Evolutionary conservation across 139 green algal genomes (phyloP), one percentile per base, ranked within the genome.

Genomic region (Chlorella sp.): DNA sequence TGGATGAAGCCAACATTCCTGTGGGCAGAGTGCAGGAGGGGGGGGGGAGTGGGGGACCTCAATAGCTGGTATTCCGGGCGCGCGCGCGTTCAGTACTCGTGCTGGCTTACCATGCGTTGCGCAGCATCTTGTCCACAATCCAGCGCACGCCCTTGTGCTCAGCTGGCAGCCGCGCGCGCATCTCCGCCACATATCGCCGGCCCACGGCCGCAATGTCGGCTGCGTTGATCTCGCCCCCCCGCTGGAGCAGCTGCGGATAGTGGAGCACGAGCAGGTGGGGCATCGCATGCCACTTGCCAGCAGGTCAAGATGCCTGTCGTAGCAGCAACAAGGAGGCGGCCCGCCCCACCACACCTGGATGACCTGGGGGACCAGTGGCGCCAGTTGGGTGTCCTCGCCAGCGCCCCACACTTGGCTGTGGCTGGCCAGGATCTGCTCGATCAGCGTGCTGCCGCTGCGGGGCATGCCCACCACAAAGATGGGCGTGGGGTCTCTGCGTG

Each of bases 101-200:
- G n/a, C n/a, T n/a, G 9, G 2, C 53, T 58, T 59, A 76, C 84
- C 82, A 93, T 40, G 84, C 48, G 84, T 94, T 94, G 43, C 86
- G 87, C 77, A 95, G 88, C 90, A 94, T 94, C 82, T 95, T 95
- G 84, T 95, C 91, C 41, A 95, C 90, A 11, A 93, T 83, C 23
- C 83, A 51, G 15, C 41, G 29, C 5, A 45, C 36, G 15, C 11
- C 56, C 33, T 6, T n/a, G 21, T 41, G 27, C 21, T 72, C 48
- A 5, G 62, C 7, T 19, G 79, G 77, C 55, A 80, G 4, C 27
- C 70, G 51, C 25, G 8, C 60, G 23, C 43, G 42, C 85, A 90
- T 87, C 33, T 74, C 46, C 3, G 62, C 63, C 45, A 84, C 35
- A 60, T 90, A 90, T 9, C 42, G 50, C n/a, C 23, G 33, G 15